Evolutionary conservation across 2,329 filamentous ascomycete genomes (phyloP), one percentile per base, ranked within the genome.

Genomic region (Ophiocordyceps robertsii): DNA sequence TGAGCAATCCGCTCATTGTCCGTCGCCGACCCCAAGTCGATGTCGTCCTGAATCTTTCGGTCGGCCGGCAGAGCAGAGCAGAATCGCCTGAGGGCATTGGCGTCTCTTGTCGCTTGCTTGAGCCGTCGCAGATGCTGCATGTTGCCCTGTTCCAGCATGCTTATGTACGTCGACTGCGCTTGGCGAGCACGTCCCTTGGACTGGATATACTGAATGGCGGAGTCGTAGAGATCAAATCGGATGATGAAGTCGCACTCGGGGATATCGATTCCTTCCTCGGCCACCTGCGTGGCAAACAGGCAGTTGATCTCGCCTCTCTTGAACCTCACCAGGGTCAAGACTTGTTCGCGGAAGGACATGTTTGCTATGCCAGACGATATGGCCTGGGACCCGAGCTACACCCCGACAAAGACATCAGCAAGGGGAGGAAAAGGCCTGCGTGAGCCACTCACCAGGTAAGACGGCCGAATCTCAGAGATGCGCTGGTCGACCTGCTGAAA

Each of bases 171-270:
- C 0, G 92, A 96, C 43, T 82, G 73, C 1, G 65, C 60, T 53
- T 87, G 83, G 33, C 92, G 75, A 12, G 92, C 92, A 42, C 92
- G 77, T 0, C 92, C 92, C 47, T 87, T 77, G 13, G 89, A 95
- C 59, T 98, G 92, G 17, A 96, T 80, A 56, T 95, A 96, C 55
- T 94, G 85, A 41, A 96, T 96, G 60, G 95, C 79, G 0, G 90
- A 95, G 11, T 73, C 71, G 61, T 88, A 95, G 3, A 94, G 72
- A 56, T 96, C 87, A 53, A 95, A 98, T 2, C 89, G 65, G 45
- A 84, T 68, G 29, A 83, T 67, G 1, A 81, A 56, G 48, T 82
- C 81, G 57, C 79, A 83, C 43, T 80, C 75, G 0, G 79, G 78
- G 39, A 83, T 73, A 50, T 83, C 79, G 12, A 83, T 69, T 1